A percentile compares a stretch with the other conserved stretches of the same genome.
Conservation (phyloP, 257 asterid genomes). For the Penstemon barbatus region DNA sequence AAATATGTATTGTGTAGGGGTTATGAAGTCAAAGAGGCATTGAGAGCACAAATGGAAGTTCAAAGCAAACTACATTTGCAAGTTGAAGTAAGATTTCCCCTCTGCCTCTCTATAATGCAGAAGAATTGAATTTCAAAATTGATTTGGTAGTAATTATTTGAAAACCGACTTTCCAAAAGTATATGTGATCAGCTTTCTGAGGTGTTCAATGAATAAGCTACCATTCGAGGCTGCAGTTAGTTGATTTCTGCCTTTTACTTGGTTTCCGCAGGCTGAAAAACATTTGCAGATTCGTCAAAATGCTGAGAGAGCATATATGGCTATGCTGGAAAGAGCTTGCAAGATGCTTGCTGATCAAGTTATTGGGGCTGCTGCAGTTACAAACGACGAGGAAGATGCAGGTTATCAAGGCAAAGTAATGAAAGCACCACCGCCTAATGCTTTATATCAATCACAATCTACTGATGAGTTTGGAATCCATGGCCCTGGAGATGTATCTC, state of each 20-base stretch:
- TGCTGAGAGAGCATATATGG: constrained; percentile 69
- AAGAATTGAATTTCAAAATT: not conserved
- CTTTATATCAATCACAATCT: constrained; percentile 42
- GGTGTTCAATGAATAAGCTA: no score
- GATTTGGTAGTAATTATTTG: not conserved
- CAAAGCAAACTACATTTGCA: constrained; percentile 84
- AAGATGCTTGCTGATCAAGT: constrained; percentile 75
- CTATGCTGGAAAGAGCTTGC: constrained; percentile 80
- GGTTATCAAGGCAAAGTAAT: constrained; percentile 42
- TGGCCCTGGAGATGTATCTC: constrained; percentile 39
- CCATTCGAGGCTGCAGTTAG: no score
- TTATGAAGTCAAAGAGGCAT: constrained; percentile 86
- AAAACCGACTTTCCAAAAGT: no score
- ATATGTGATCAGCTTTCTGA: not conserved
- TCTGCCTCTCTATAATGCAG: not conserved
- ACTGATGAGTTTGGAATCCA: constrained; percentile 36
- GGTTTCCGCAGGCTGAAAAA: constrained; percentile 63
- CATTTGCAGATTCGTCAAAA: constrained; percentile 80
- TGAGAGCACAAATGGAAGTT: constrained; percentile 95
- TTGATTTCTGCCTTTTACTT: constrained; percentile 1
- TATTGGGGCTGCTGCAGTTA: constrained; percentile 44
- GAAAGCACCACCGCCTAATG: constrained; percentile 23
- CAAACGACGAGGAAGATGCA: constrained; percentile 37
- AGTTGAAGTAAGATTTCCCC: constrained; percentile 67
- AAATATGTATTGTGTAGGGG: constrained; percentile 48